These are phyloP conservation scores for Zasmidium citrigriseum DNA, from an alignment of 2,329 filamentous ascomycete species.

Conservation along the genomic window DNA sequence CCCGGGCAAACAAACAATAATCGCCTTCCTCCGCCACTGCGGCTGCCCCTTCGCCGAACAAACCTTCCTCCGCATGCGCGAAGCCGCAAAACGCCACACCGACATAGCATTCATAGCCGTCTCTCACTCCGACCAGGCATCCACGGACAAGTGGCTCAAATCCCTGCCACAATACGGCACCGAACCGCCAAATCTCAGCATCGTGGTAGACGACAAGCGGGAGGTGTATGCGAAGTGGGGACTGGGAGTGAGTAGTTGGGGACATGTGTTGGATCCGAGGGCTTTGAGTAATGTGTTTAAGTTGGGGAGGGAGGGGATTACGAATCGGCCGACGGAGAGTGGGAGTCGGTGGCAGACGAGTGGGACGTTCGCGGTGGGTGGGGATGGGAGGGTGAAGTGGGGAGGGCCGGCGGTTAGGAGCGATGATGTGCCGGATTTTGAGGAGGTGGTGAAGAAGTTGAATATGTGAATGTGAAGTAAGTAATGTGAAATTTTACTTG, in stretches of 20 bases:
- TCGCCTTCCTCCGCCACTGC: constrained; percentile 72
- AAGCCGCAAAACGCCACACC: constrained; percentile 53
- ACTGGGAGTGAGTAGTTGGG: constrained; percentile 60
- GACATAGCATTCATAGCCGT: constrained; percentile 61
- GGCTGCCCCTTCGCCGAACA: constrained; percentile 67
- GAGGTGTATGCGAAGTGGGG: constrained; percentile 33
- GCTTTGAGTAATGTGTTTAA: constrained; percentile 60
- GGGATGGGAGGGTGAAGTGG: constrained; percentile 56
- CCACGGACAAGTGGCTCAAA: constrained; percentile 61
- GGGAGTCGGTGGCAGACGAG: constrained; percentile 69
- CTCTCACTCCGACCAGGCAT: constrained; percentile 58
- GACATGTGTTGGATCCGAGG: constrained; percentile 63
- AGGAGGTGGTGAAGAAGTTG: constrained; percentile 40
- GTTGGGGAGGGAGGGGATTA: constrained; percentile 66
- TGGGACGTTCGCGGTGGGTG: constrained; percentile 64
- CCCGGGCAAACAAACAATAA: constrained; percentile 56
- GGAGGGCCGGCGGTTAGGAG: constrained; percentile 49
- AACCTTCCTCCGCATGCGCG: constrained; percentile 53
- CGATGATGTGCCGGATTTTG: constrained; percentile 58
- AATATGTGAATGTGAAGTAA: not conserved
- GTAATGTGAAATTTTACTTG: no score
- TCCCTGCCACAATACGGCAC: constrained; percentile 43
- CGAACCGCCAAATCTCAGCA: constrained; percentile 58
- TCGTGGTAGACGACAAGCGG: constrained; percentile 43
- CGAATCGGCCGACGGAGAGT: constrained; percentile 65